Base-by-base conservation (phyloP, 805 yeast genomes). In the Kregervanrija pseudodelftensis region DNA sequence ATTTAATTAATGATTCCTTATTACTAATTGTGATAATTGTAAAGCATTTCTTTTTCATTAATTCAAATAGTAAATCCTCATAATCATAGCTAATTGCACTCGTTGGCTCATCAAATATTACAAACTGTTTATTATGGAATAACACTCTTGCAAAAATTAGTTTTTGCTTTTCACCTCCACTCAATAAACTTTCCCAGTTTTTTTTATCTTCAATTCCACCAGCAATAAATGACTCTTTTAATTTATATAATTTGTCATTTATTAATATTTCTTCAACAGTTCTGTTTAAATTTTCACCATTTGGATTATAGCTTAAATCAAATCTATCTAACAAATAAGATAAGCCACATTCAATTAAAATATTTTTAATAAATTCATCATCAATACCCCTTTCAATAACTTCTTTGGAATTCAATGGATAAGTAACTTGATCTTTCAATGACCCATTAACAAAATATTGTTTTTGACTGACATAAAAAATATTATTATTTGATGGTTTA, bases 121-220 rank as follows among this genome's bases (percentile, higher is more conserved):
- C 88, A 62, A 86, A 86, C 59, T 76, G 74, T 40, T 95, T 95
- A 43, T 76, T 76, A 59, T 84, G 86, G 67, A 82, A 87, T 53
- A 89, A 66, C 2, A 89, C 76, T 54, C 96, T 73, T 0, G 97
- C 96, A 68, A 89, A 85, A 62, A 87, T 79, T 61, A 89, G 75
- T 59, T 95, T 78, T 68, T 89, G 97, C 65, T 87, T 82, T 62
- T 89, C 97, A 46, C 97, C 97, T n/a, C 97, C 97, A 64, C 93
- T 83, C 51, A 89, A 73, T n/a, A 89, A 83, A 59, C 85, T 95
- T 57, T 82, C 82, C 96, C 96, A 89, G 16, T 45, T 55, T 37
- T 57, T 56, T 35, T 57, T 57, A 32, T 63, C 66, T 33, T 61
- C 63, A 22, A 48, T 40, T 4, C 44, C 36, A 44, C 59, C 50